Base-by-base conservation (phyloP, 768 basidiomycete species). In the Auricularia heimuer region DNA sequence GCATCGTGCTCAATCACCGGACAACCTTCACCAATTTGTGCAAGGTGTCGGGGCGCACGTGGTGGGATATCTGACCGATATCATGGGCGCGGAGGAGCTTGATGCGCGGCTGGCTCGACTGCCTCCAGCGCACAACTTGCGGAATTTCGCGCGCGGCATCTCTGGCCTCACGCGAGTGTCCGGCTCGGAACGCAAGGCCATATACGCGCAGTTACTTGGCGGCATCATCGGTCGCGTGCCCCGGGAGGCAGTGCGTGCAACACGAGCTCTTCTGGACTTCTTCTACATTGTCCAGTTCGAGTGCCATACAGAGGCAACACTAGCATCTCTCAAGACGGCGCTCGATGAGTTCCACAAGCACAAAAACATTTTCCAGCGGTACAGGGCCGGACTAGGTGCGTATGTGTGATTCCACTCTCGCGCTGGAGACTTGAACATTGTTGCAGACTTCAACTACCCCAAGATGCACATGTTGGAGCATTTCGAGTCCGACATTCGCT, bases 401-500 rank as follows among this genome's bases (percentile, higher is more conserved):
- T 37, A 8, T 34, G 37, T 65, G 21, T 18, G 18, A 3, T 51
- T 64, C 3, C 10, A 62, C 6, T 64, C 37, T 1, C n/a, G 1
- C 35, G 1, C 11, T 62, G 44, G 35, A 56, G 21, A 24, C 16
- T 21, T 56, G 44, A 42, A 42, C 39, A 42, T 42, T 35, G 16
- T 35, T 36, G 3, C 2, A 47, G 54, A 45, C 54, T 80, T 79
- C 68, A 78, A 80, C 58, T 69, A 81, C n/a, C 78, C 78, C 0
- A 82, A 82, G 65, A 65, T 82, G 1, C 80, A 81, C 64, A 73
- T 67, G 18, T 65, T 73, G 1, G 42, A 35, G 1, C 81, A 81
- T 65, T 81, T 78, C 65, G 16, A 65, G 1, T 4, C 63, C 1
- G 33, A 63, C 8, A 80, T 81, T 66, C 54, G 67, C 33, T 58